These are phyloP conservation scores for Ajuga chamaepitys DNA, from an alignment of 257 asterid genomes.

Conservation along the genomic window DNA sequence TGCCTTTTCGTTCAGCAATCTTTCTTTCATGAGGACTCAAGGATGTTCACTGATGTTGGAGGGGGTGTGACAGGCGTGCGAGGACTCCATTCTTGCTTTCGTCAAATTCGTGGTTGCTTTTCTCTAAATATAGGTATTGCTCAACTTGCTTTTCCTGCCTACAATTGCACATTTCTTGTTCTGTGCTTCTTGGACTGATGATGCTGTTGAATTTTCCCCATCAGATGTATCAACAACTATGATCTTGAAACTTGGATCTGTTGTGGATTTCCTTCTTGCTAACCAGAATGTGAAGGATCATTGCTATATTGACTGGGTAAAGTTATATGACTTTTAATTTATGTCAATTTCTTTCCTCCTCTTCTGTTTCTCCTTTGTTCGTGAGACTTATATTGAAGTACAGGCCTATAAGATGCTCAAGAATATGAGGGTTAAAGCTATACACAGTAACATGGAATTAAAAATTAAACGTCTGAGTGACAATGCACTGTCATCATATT, in stretches of 20 bases:
- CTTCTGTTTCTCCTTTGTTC: conserved; percentile 8
- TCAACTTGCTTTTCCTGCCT: conserved; percentile 11
- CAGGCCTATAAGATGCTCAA: conserved; percentile 87
- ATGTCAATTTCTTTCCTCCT: conserved; percentile 2
- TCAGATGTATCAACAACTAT: conserved; percentile 86
- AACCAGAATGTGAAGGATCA: conserved; percentile 72
- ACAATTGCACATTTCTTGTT: background rate
- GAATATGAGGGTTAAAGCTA: conserved; percentile 71
- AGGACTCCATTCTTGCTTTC: conserved; percentile 81
- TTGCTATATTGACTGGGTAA: conserved; percentile 72
- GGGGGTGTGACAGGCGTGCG: conserved; percentile 66
- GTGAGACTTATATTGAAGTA: conserved; percentile 17
- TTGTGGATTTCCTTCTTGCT: conserved; percentile 65
- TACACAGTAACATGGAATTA: conserved; percentile 60
- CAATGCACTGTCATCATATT: too few species aligned
- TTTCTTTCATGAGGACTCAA: conserved; percentile 69
- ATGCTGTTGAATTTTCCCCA: conserved; percentile 18
- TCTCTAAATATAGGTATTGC: conserved; percentile 73
- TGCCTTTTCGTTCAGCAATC: conserved; percentile 84
- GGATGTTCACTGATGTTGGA: conserved; percentile 68
- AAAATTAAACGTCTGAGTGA: conserved; percentile 80
- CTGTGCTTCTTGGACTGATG: conserved; percentile 6
- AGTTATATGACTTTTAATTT: conserved; percentile 31
- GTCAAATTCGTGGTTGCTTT: conserved; percentile 64
- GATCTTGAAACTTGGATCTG: conserved; percentile 87